phyloP scores from a whole-genome alignment of 257 asterid genomes.

The Capsicum pubescens region DNA sequence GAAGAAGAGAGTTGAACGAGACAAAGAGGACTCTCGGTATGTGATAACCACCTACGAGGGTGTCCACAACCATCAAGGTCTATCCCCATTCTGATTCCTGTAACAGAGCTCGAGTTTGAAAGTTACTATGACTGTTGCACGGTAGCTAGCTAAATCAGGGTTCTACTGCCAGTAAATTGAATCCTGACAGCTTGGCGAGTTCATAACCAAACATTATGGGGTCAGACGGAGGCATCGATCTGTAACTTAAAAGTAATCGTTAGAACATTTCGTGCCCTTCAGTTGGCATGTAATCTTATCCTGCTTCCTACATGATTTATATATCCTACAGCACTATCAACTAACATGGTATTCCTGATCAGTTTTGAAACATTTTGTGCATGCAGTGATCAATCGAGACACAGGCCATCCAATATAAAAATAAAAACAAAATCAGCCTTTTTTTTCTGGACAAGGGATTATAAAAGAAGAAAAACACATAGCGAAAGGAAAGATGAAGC shows the following conservation, averaged over 20 bases:
- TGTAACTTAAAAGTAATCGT: conserved; percentile 23
- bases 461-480: neutral
- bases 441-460: neutral
- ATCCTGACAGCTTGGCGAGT: neutral
- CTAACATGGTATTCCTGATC: neutral
- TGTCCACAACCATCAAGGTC: conserved; percentile 81
- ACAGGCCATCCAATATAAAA: neutral
- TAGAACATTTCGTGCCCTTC: neutral
- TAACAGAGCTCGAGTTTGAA: neutral
- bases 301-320: conserved; percentile 7
- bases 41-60: conserved; percentile 91
- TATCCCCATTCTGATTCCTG: conserved; percentile 45
- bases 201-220: neutral
- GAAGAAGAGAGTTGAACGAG: conserved; percentile 91
- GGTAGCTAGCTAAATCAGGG: neutral
- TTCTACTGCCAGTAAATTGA: neutral
- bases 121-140: conserved; percentile 7
- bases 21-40: conserved; percentile 72
- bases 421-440: neutral
- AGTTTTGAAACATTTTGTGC: neutral
- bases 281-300: neutral
- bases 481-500: neutral
- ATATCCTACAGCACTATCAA: neutral
- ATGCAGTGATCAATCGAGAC: neutral
- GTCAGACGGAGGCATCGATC: neutral